Percentiles rank a stretch among this genome's conserved stretches.
Conservation (phyloP, 2,329 filamentous ascomycete genomes). For the Aureobasidium mangrovei region DNA sequence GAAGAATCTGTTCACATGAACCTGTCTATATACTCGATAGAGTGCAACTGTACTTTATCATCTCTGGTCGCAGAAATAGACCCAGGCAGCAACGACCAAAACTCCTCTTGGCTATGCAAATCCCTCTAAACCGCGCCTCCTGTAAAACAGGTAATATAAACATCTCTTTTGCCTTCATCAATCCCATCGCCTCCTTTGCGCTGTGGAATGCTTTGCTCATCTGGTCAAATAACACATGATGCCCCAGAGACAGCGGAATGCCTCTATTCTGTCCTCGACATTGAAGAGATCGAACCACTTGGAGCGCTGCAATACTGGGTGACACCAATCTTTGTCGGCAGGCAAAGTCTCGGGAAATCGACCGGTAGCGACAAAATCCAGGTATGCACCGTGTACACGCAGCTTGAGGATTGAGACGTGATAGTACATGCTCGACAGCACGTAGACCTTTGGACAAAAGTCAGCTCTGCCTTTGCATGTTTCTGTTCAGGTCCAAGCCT, state of each 20-base stretch:
- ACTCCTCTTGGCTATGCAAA: too few species aligned
- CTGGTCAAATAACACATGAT: slow-evolving; percentile 45
- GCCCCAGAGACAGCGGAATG: slow-evolving; percentile 49
- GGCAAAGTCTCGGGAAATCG: slow-evolving; percentile 23
- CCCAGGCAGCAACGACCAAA: too few species aligned
- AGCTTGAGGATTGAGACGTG: slow-evolving; percentile 53
- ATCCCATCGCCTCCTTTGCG: neutral
- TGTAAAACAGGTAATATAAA: too few species aligned
- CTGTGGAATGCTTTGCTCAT: neutral
- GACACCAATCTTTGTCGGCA: slow-evolving; percentile 39
- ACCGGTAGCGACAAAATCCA: slow-evolving; percentile 45
- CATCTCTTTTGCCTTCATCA: neutral
- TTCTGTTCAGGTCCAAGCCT: slow-evolving; percentile 21
- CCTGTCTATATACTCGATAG: too few species aligned
- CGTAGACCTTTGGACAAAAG: slow-evolving; percentile 43
- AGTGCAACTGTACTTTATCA: too few species aligned
- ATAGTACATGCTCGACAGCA: slow-evolving; percentile 54
- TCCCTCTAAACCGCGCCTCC: too few species aligned
- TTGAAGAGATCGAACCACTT: slow-evolving; percentile 53
- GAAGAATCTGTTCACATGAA: too few species aligned
- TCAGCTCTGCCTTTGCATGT: neutral
- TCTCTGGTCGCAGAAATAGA: too few species aligned
- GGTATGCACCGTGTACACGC: slow-evolving; percentile 47
- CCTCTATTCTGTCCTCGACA: slow-evolving; percentile 45
- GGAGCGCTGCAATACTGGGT: slow-evolving; percentile 46